Evolutionary conservation across 2,329 filamentous ascomycete genomes (phyloP).

Genomic region (Ascochyta pisi): DNA sequence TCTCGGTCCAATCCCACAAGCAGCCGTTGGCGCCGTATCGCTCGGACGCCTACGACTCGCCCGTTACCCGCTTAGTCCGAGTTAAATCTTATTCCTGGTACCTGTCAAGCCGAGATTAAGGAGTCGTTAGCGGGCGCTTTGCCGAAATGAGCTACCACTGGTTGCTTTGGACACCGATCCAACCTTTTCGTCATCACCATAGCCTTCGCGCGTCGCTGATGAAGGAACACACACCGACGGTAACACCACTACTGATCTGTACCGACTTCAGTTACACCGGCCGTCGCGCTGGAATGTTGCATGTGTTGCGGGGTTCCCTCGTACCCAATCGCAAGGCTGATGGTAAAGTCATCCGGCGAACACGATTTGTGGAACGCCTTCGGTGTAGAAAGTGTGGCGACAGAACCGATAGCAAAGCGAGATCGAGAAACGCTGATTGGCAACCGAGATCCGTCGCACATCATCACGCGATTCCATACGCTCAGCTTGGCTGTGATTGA

Average conservation of each 20-base stretch:
- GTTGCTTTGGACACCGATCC: conserved; percentile 19
- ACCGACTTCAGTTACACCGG: conserved; percentile 19
- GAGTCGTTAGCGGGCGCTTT: conserved; percentile 42
- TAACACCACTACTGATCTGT: conserved; percentile 16
- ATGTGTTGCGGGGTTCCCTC: conserved; percentile 13
- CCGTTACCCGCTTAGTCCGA: conserved; percentile 35
- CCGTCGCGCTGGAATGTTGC: conserved; percentile 9
- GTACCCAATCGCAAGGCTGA: conserved; percentile 23
- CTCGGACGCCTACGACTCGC: conserved; percentile 37
- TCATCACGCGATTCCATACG: conserved; percentile 19
- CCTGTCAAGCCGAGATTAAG: conserved; percentile 48
- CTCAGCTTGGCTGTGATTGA: conserved; percentile 27
- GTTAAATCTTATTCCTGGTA: conserved; percentile 28
- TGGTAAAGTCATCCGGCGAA: conserved; percentile 25
- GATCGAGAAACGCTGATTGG: conserved; percentile 26
- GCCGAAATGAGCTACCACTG: conserved; percentile 26
- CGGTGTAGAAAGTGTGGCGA: conserved; percentile 44
- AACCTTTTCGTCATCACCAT: conserved; percentile 31
- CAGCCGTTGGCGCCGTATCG: conserved; percentile 42
- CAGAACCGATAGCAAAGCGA: conserved; percentile 18
- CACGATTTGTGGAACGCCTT: conserved; percentile 22
- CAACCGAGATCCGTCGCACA: conserved; percentile 26
- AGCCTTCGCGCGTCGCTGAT: conserved; percentile 22
- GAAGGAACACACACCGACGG: conserved; percentile 11
- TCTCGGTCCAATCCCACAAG: conserved; percentile 41